Evolutionary conservation across 768 basidiomycete genomes (phyloP).

Genomic region (Naganishia randhawae): DNA sequence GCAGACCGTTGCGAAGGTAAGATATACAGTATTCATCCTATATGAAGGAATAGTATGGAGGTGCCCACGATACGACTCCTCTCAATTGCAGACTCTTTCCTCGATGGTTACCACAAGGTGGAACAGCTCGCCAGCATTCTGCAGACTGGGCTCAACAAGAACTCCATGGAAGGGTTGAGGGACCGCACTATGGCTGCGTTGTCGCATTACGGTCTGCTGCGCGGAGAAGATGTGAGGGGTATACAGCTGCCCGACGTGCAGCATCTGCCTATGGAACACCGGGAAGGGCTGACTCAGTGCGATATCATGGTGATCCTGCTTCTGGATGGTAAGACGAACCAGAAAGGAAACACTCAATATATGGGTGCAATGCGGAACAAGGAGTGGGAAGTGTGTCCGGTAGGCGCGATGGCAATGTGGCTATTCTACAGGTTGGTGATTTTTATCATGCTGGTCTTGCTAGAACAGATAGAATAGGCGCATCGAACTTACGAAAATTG

Average conservation of each 20-base stretch:
- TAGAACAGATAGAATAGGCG: not conserved
- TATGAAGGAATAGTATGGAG: not conserved
- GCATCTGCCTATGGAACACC: not conserved
- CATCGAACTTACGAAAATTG: not conserved
- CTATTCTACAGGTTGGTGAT: constrained; percentile 9
- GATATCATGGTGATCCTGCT: constrained; percentile 1
- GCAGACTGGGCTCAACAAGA: not conserved
- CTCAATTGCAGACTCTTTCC: not conserved
- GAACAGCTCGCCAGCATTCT: not conserved
- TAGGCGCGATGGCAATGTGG: not conserved
- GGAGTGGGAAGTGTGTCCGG: not conserved
- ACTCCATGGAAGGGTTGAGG: not conserved
- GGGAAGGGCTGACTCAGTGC: not conserved
- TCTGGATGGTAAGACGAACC: not conserved
- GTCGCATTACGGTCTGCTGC: not conserved
- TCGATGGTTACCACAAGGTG: not conserved
- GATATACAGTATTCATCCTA: not conserved
- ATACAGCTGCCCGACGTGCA: constrained; percentile 10
- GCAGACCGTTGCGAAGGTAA: not conserved
- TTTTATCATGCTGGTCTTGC: not conserved
- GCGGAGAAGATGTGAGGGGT: not conserved
- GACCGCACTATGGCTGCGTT: constrained; percentile 2
- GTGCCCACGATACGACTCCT: not conserved
- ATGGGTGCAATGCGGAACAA: not conserved
- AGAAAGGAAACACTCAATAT: constrained; percentile 6